Conservation (phyloP, 345 rosid species). For the Raphanus raphanistrum region DNA sequence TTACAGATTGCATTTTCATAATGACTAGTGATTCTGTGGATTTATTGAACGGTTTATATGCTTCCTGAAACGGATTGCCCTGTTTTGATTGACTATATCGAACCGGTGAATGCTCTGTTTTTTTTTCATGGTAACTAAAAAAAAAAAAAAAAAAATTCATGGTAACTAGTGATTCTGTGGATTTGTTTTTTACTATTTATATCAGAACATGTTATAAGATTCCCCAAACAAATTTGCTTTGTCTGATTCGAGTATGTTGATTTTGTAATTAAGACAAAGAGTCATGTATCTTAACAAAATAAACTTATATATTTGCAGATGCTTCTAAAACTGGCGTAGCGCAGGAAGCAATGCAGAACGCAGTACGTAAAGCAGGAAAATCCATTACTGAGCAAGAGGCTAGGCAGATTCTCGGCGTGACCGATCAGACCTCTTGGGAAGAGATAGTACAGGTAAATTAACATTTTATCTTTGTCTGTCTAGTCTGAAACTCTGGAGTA, state of each 20-base stretch:
- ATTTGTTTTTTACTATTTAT: neutral
- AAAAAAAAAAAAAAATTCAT: too few relatives aligned
- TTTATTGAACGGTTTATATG: neutral
- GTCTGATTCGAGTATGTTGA: neutral
- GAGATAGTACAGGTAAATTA: conserved; percentile 63
- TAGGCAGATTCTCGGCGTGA: conserved; percentile 81
- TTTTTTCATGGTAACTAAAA: too few relatives aligned
- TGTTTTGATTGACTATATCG: neutral
- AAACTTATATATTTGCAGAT: conserved; percentile 45
- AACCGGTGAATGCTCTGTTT: neutral
- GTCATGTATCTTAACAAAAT: neutral
- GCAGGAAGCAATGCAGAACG: conserved; percentile 75
- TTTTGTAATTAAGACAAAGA: neutral
- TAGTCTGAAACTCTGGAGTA: neutral
- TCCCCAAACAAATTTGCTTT: too few relatives aligned
- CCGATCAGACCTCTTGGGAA: conserved; percentile 71
- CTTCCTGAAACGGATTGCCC: neutral
- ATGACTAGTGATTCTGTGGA: neutral
- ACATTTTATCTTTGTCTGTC: neutral
- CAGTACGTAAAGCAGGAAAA: conserved; percentile 63
- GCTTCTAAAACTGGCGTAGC: conserved; percentile 81
- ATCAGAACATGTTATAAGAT: too few relatives aligned
- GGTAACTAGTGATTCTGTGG: neutral
- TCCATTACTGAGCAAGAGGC: conserved; percentile 82
- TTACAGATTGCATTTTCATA: neutral